These are phyloP conservation scores for Silene coronaria DNA, from an alignment of 179 eudicot genomes.

Conservation along the genomic window DNA sequence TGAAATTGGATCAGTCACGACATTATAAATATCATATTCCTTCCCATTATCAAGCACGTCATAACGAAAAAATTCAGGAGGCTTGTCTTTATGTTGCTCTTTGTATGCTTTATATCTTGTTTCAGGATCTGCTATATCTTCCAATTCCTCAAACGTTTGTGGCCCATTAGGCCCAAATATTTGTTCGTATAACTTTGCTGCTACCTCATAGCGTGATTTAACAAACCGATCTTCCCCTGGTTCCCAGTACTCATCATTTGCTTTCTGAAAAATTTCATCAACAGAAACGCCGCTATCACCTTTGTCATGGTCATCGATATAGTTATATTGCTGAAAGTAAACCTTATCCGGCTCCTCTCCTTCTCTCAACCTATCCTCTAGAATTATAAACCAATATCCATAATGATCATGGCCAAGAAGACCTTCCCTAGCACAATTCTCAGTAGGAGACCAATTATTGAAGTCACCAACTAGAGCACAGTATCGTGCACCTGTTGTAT, in stretches of 20 bases:
- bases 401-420: slow-evolving; percentile 90
- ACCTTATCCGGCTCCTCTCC: slow-evolving; percentile 81
- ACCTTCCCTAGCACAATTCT: slow-evolving; percentile 85
- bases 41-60: slow-evolving; percentile 82
- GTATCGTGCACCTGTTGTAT: slow-evolving; percentile 76
- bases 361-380: slow-evolving; percentile 79
- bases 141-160: slow-evolving; percentile 77
- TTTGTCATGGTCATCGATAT: slow-evolving; percentile 82
- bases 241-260: slow-evolving; percentile 97
- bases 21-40: slow-evolving; percentile 56
- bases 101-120: slow-evolving; percentile 77
- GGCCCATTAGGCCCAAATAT: slow-evolving; percentile 98
- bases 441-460: slow-evolving; percentile 90
- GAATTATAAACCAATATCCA: slow-evolving; percentile 89
- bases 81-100: slow-evolving; percentile 88
- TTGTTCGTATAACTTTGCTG: slow-evolving; percentile 74
- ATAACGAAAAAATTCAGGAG: slow-evolving; percentile 61
- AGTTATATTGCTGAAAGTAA: slow-evolving; percentile 88
- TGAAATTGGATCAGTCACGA: slow-evolving; percentile 71
- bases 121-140: slow-evolving; percentile 83
- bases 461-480: slow-evolving; percentile 91
- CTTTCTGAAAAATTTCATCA: slow-evolving; percentile 64
- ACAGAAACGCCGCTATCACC: slow-evolving; percentile 72
- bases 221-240: slow-evolving; percentile 84
- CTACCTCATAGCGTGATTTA: slow-evolving; percentile 65